Base-by-base conservation (phyloP, 768 basidiomycete genomes). In the Lactarius akahatsu region DNA sequence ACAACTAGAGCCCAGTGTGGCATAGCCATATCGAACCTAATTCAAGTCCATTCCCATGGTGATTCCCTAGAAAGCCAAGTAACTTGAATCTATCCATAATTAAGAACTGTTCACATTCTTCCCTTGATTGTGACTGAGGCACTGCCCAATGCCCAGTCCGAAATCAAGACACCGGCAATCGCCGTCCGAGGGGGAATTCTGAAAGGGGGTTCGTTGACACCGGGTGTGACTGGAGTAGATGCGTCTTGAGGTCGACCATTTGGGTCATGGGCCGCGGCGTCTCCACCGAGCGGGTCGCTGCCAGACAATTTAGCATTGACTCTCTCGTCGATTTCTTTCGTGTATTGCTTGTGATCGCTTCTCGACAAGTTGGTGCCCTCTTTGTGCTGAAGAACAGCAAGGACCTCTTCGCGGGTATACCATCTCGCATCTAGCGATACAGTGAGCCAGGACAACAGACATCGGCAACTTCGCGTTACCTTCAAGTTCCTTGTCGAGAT, bases 401-500 rank as follows among this genome's bases (percentile, higher is more conserved):
- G 76, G 40, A 98, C 81, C 71, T 94, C 87, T 20, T 84, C 83
- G 4, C 91, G 86, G 13, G 88, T 87, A 77, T 87, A 97, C 93
- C 93, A 99, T 56, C 83, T 84, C 1, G 94, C 95, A 73, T 98
- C 95, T 95, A 72, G 34, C 8, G 58, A 59, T 32, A 59, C 38
- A 32, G 23, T 57, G 32, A 60, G 58, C 56, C 52, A 45, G 34
- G 20, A 28, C 52, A 40, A 10, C 26, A 26, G 50, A 34, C 26
- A 62, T 32, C 8, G 36, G 38, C 1, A 15, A 18, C 45, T 18
- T 64, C 36, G 36, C 36, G n/a, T 41, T 67, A 91, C 94, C 93
- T 73, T 88, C 88, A n/a, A 99, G 84, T 78, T 99, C 96, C 71
- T 96, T 96, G 74, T 98, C 96, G 2, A 99, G 83, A 74, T 98